Base-by-base conservation (phyloP, 495 filamentous ascomycete species). In the Hypoxylon intermedium region DNA sequence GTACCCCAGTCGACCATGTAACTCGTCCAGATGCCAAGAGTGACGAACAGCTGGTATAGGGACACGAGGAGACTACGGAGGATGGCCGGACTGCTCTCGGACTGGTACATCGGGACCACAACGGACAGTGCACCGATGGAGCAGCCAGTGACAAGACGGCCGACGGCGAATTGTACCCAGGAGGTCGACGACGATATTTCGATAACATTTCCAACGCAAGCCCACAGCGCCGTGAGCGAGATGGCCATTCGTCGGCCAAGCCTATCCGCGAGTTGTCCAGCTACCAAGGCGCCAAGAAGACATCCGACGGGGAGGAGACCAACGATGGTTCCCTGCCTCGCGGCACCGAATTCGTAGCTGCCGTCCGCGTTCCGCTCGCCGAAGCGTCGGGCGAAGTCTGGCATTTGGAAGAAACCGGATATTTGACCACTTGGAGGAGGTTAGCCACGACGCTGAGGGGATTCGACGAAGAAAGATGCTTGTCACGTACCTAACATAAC, bases 31-130 rank as follows among this genome's bases (percentile, higher is more conserved):
- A 93, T 94, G 61, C 91, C 91, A 53, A 92, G 80, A 23, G 91
- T 91, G 71, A 94, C 89, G 76, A 94, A 92, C 18, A 95, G 83
- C 77, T 95, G 91, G 78, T 95, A 94, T 36, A 82, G 82, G 54
- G 80, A 85, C 58, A 90, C 81, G 56, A 89, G 81, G 45, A 87
- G 77, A 70, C 86, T 87, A 58, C 88, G 84, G 56, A 91, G 80
- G 64, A 86, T 83, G 31, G 75, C 69, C 33, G 88, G 88, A 45
- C 82, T 83, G 40, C 85, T 87, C 71, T 91, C 88, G 44, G 79
- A 82, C 75, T 89, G 86, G 74, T 89, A 91, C 81, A 90, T 86
- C 67, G 88, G 88, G 11, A 91, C 85, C 13, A 85, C 74, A 48
- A 89, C 88, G 45, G 85, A 89, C 11, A 91, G 79, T 0, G 85